Conservation (phyloP, 345 rosid species). For the Gossypium herbaceum region DNA sequence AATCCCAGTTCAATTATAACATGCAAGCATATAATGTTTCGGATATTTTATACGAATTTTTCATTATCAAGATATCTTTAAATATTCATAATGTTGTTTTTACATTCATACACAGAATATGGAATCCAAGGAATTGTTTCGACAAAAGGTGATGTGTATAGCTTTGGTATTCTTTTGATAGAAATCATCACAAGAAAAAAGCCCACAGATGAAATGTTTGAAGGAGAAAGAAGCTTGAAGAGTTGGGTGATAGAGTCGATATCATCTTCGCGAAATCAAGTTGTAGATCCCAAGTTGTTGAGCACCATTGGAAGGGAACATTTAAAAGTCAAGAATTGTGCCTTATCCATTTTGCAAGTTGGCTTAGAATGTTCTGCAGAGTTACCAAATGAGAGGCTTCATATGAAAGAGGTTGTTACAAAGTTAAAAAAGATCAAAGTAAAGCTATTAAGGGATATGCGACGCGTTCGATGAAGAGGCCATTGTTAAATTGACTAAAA, state of each 20-base stretch:
- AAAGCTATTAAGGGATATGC: background rate
- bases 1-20: too few relatives aligned
- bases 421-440: background rate
- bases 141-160: background rate
- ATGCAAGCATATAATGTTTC: background rate
- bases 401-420: background rate
- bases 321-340: background rate
- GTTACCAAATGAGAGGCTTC: background rate
- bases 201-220: background rate
- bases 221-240: background rate
- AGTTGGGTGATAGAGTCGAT: background rate
- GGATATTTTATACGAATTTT: too few relatives aligned
- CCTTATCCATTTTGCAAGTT: background rate
- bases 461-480: too few relatives aligned
- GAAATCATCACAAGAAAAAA: background rate
- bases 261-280: background rate
- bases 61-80: background rate
- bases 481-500: too few relatives aligned
- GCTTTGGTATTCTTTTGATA: background rate
- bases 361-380: background rate
- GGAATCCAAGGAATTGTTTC: background rate
- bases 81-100: too few relatives aligned
- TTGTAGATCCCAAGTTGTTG: background rate
- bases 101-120: background rate
- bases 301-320: background rate